phyloP scores from a whole-genome alignment of 192 early-diverging fungal genomes.

The Coemansia sp. region DNA sequence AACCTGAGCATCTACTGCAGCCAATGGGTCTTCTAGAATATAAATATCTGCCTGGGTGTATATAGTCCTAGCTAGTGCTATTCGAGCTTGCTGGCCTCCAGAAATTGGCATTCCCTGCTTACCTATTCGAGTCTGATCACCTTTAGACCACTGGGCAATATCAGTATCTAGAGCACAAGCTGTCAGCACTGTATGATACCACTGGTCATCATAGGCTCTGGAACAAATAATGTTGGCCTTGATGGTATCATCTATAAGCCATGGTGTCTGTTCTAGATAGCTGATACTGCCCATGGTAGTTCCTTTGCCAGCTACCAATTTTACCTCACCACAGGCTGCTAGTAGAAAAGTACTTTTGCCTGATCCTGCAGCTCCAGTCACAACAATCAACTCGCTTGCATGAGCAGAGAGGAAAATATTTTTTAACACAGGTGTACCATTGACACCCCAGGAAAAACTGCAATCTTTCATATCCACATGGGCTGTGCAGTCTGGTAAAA shows the following conservation, averaged over 20 bases:
- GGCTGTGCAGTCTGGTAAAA: neutral
- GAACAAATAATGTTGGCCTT: conserved; percentile 15
- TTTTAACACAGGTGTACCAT: neutral
- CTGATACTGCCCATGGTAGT: conserved; percentile 61
- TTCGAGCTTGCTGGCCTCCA: neutral
- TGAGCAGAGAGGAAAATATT: conserved; percentile 53
- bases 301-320: conserved; percentile 43
- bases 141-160: conserved; percentile 49
- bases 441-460: conserved; percentile 9
- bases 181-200: conserved; percentile 51
- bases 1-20: conserved; percentile 66
- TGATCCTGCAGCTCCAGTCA: conserved; percentile 73
- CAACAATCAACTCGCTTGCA: conserved; percentile 60
- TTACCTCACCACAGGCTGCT: conserved; percentile 78
- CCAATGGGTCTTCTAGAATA: conserved; percentile 56
- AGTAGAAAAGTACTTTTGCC: conserved; percentile 80
- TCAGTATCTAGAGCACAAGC: conserved; percentile 57
- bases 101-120: conserved; percentile 14
- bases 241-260: conserved; percentile 51
- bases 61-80: conserved; percentile 10
- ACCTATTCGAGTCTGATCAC: conserved; percentile 38
- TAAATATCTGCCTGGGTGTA: conserved; percentile 59
- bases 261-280: conserved; percentile 76
- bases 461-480: conserved; percentile 10
- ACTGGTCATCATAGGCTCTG: conserved; percentile 2